These are phyloP conservation scores for Hysterium pulicare DNA, from an alignment of 2,329 filamentous ascomycete genomes.

Conservation along the genomic window DNA sequence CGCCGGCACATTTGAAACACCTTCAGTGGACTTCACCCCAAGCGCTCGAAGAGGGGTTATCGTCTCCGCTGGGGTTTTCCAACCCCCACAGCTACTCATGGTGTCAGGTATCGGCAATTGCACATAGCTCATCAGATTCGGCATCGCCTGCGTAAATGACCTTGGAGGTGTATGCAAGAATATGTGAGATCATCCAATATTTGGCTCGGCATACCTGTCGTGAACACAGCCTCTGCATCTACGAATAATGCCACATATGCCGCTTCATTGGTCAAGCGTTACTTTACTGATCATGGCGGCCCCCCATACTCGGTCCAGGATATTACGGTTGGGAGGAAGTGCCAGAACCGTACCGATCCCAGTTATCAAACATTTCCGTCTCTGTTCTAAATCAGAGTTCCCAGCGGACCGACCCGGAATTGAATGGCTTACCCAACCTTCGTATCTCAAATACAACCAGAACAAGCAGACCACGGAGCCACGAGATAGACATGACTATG, in stretches of 20 bases:
- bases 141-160: slow-evolving; percentile 4
- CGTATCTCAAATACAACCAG: neutral
- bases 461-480: too few species aligned
- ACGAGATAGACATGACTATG: slow-evolving; percentile 14
- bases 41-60: slow-evolving; percentile 37
- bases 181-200: slow-evolving; percentile 3
- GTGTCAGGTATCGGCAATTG: slow-evolving; percentile 6
- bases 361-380: neutral
- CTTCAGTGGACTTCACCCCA: slow-evolving; percentile 8
- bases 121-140: neutral
- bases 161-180: slow-evolving; percentile 7
- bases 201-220: neutral
- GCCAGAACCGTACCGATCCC: neutral
- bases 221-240: neutral
- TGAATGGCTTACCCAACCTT: slow-evolving; percentile 16
- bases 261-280: neutral
- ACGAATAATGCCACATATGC: neutral
- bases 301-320: neutral
- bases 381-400: neutral
- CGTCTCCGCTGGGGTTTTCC: slow-evolving; percentile 45
- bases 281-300: neutral
- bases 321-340: neutral
- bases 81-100: slow-evolving; percentile 59
- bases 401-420: slow-evolving; percentile 18
- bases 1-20: slow-evolving; percentile 1